Evolutionary conservation across 2,329 filamentous ascomycete genomes (phyloP), one percentile per base, ranked within the genome.

Genomic region (Hypoxylon sp.): DNA sequence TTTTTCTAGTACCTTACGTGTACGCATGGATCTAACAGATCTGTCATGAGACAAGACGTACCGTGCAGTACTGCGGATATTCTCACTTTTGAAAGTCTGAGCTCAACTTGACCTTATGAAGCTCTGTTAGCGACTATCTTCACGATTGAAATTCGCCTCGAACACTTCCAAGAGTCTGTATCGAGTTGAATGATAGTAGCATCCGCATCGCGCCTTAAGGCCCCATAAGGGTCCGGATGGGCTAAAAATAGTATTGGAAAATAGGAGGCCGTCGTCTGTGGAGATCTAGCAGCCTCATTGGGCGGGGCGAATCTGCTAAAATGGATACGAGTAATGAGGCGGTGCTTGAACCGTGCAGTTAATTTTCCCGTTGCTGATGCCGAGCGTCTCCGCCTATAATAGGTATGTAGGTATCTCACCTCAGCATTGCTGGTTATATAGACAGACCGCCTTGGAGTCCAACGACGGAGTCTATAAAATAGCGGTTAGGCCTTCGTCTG

Each of bases 161-260:
- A 49, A 18, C 14, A 40, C 16, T 9, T 3, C 7, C 16, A 40
- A 9, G 9, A 53, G 26, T 36, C 22, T 12, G 18, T 33, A 33
- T 28, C 38, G 16, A 49, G 24, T 49, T 24, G 36, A 46, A 55
- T 6, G 24, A 26, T 40, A 26, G 32, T 46, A n/a, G 32, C 48
- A 58, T 44, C 36, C 45, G 32, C 24, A 48, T 54, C 55, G 50
- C 50, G 38, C 18, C 46, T 57, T 44, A 38, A 40, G 50, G 36
- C 12, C 20, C 46, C 56, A 51, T 62, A 53, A 56, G 49, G 51
- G 50, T 60, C 62, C 38, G 20, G 40, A 36, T 30, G 26, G 44
- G 40, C 51, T 64, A 66, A 66, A 66, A 66, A 66, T 68, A 68
- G 63, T 44, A 65, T 32, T 55, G 32, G 52, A 45, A 59, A 56